Evolutionary conservation across 1,284 basidiomycete genomes (phyloP), one percentile per base, ranked within the genome.

Genomic region (Cerrena zonata): DNA sequence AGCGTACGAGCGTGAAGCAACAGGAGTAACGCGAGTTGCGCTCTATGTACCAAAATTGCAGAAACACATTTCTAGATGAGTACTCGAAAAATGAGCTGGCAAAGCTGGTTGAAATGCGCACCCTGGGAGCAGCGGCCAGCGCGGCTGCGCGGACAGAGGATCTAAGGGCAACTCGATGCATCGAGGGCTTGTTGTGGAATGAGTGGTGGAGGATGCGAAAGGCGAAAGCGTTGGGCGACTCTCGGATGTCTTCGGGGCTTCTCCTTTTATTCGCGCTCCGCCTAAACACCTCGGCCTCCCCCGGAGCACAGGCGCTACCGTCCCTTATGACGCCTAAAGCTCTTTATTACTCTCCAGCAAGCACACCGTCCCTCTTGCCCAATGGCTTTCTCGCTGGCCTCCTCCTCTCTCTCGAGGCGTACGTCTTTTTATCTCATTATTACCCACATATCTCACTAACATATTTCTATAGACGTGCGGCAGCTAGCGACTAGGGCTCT

Each of bases 101-200:
- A 55, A 50, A 51, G 58, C 50, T 53, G 15, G 13, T 25, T 24
- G 37, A 56, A 58, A 38, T 41, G 61, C 69, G 49, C 53, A 87
- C 88, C 77, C 82, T 81, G 62, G 78, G 69, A 57, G 77, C 69
- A 60, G 80, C 78, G 65, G 81, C 82, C 73, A 87, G 75, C 67
- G 78, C 79, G 70, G 82, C 78, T 65, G 79, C 80, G 74, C 88
- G 84, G 69, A 80, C 77, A 69, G 87, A 82, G 77, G 89, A 89
- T 77, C 86, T 82, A 74, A 94, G 76, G 70, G 89, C 89, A 72
- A 89, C 77, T 76, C 89, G 83, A 75, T 93, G 90, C 91, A 94
- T 94, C 69, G 75, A 71, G 72, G 68, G 64, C 64, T 55, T 64
- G 64, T 64, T 66, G 15, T 65, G 65, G 73, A 71, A 70, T 69